Evolutionary conservation across 129 eudicot species (phyloP).

Genomic region (Pulicaria dysenterica): DNA sequence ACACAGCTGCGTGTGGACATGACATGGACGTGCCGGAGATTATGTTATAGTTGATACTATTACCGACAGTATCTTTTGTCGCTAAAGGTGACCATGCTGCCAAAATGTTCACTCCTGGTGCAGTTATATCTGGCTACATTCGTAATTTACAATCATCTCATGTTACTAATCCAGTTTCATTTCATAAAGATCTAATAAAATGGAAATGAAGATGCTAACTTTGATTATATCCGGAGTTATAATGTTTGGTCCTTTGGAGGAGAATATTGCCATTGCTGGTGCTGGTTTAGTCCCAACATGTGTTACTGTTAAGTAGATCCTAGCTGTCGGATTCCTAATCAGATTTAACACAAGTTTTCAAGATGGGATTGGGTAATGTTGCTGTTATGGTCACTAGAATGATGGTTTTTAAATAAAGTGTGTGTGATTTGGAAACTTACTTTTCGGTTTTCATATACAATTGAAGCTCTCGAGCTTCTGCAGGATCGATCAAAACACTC

Average conservation of each 20-base stretch:
- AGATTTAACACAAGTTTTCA: neutral
- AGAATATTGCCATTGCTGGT: slow-evolving; percentile 57
- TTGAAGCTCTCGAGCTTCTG: slow-evolving; percentile 53
- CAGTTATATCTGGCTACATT: slow-evolving; percentile 73
- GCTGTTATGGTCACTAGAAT: no score
- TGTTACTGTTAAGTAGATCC: slow-evolving; percentile 52
- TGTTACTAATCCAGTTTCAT: slow-evolving; percentile 21
- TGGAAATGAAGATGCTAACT: slow-evolving; percentile 25
- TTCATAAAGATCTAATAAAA: neutral
- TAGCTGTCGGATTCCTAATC: slow-evolving; percentile 58
- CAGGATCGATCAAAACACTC: slow-evolving; percentile 41
- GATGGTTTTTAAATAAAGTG: no score
- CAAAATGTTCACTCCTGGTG: slow-evolving; percentile 70
- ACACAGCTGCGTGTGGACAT: slow-evolving; percentile 65
- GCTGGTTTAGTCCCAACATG: slow-evolving; percentile 47
- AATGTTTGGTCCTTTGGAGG: slow-evolving; percentile 67
- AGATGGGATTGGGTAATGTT: no score
- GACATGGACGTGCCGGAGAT: slow-evolving; percentile 76
- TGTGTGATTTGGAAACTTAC: slow-evolving; percentile 34
- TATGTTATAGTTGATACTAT: slow-evolving; percentile 48
- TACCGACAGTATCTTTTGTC: slow-evolving; percentile 39
- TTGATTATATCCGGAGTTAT: slow-evolving; percentile 64
- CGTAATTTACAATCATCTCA: neutral
- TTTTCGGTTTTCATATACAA: slow-evolving; percentile 45
- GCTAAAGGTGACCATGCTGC: slow-evolving; percentile 81